Base-by-base conservation (phyloP, 1,139 yeast genomes). In the Suhomyces taliae region DNA sequence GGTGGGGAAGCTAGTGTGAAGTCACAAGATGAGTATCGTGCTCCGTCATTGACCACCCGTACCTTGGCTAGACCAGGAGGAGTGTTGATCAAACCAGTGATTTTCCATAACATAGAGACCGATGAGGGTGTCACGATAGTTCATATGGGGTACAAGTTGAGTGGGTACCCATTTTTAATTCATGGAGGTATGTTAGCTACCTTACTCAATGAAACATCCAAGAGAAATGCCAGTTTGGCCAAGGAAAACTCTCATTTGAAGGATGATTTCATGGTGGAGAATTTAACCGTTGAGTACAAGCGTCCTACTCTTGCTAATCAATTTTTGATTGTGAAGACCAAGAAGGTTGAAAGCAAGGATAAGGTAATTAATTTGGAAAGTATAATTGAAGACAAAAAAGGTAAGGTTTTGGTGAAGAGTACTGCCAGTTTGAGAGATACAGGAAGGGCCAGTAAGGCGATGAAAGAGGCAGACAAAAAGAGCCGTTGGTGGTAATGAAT, bases 151-250 rank as follows among this genome's bases (percentile, higher is more conserved):
- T 82, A 85, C 60, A 78, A 79, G 52, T 67, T 90, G 34, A 84
- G 95, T 41, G 98, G 98, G 2, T 90, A 86, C 61, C 97, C 97
- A 1, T 83, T 88, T 56, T 70, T 91, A 35, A 79, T 90, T 1
- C 98, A 91, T 61, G 98, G 98, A 4, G 98, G 98, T 0, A 81
- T 91, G 37, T 66, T 91, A 35, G 96, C 95, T 8, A 85, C 96
- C 0, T 69, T 91, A 11, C 70, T 90, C 49, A 95, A 88, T 60
- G 97, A 90, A 53, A 75, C 87, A 4, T 76, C 83, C 67, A 83
- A 81, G 48, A 65, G 85, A 44, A 78, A 80, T 46, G 85, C 86
- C 0, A 74, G 79, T 7, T 66, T 81, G 58, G 53, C 70, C 26
- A 54, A 53, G 34, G 50, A 44, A 11, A 49, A 53, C 11, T 70